Evolutionary conservation across 495 filamentous ascomycete species (phyloP), one percentile per base, ranked within the genome.

Genomic region (Penicillium antarcticum): DNA sequence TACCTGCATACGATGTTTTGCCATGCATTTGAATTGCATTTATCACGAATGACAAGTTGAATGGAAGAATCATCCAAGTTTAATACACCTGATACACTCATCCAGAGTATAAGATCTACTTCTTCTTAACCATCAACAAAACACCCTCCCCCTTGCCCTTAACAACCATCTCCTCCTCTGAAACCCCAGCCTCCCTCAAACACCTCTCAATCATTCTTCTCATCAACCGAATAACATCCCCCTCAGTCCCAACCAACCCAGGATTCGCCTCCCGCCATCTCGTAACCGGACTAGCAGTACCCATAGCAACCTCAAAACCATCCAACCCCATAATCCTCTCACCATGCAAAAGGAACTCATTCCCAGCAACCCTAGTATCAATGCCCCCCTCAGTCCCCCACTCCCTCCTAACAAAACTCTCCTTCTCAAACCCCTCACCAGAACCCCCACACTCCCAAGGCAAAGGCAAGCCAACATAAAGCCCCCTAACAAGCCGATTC

Each of bases 221-320:
- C 18, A 51, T 52, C 0, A 54, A 31, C 50, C 47, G 58, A n/a
- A 61, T 38, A 16, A 61, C 57, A 36, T 66, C 61, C 9, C 53
- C 6, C 18, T 70, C 66, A 3, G 67, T 68, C 10, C 57, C 63
- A 18, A 50, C 56, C 5, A 45, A 17, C 2, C 60, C 55, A 0
- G 62, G 70, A 69, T 83, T 61, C 0, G 74, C 77, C 54, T 80
- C 58, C 26, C 74, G 58, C 80, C 79, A 82, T 35, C 78, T 51
- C 0, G 68, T 73, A 8, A 80, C 67, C 11, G 68, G 58, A 50
- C 79, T 81, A 6, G 42, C 48, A 3, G 75, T 79, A 7, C 48
- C 53, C 11, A 77, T 12, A 0, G 66, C 47, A 48, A 45, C 61
- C 60, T 76, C 70, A 23, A 70, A 44, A n/a, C 44, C 23, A 47